Percentiles rank a stretch among this genome's conserved stretches.
These are phyloP conservation scores for Coemansia asiatica DNA, from an alignment of 192 early-diverging fungal species.

Conservation along the genomic window DNA sequence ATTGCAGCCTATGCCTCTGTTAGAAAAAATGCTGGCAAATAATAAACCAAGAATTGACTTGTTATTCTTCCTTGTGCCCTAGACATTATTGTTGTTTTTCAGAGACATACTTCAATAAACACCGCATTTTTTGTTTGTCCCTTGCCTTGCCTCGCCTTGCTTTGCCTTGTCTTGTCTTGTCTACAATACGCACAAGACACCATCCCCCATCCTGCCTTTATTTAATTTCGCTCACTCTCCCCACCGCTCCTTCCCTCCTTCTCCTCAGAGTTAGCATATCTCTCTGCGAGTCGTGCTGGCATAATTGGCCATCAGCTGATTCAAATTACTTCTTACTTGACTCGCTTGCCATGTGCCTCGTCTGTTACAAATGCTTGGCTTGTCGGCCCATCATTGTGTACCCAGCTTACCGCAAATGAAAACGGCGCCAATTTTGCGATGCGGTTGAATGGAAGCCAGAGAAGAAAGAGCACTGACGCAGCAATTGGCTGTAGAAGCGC, in stretches of 20 bases:
- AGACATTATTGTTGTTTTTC: not conserved
- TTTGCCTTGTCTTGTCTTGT: no score
- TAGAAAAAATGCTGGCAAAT: not conserved
- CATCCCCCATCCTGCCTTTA: not conserved
- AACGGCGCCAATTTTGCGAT: not conserved
- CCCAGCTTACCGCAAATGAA: not conserved
- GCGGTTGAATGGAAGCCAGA: not conserved
- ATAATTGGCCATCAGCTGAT: constrained; percentile 12
- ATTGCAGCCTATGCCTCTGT: not conserved
- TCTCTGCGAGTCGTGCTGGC: not conserved
- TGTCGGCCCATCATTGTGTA: not conserved
- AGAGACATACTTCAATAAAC: not conserved
- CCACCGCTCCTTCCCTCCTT: not conserved
- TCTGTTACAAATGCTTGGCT: constrained; percentile 1
- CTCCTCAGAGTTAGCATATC: not conserved
- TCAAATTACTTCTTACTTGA: constrained; percentile 2
- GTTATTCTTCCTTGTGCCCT: not conserved
- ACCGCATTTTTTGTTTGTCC: not conserved
- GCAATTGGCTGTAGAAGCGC: not conserved
- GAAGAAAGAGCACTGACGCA: not conserved
- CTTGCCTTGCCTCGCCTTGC: no score
- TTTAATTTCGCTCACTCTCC: not conserved
- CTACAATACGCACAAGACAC: not conserved
- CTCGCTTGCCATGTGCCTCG: not conserved
- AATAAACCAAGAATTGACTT: not conserved